phyloP scores from a whole-genome alignment of 164 flowering plant species.

The Hamamelis virginiana region DNA sequence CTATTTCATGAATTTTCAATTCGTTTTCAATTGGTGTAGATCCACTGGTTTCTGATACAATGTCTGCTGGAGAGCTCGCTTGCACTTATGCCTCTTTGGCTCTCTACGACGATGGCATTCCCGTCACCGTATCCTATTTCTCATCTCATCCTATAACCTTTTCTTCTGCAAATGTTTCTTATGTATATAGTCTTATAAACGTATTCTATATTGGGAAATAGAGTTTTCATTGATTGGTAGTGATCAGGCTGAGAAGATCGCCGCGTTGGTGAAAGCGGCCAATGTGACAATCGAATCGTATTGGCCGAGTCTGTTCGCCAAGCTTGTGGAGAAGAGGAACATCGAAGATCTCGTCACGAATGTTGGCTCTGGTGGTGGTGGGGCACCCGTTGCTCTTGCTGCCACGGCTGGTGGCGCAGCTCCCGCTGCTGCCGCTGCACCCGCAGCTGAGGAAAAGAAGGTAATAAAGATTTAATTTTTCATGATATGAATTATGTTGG shows the following conservation, averaged over 20 bases:
- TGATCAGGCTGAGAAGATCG: constrained; percentile 27
- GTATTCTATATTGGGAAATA: too few species aligned
- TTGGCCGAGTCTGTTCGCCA: constrained; percentile 34
- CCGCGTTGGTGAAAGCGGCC: constrained; percentile 29
- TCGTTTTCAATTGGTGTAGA: background rate
- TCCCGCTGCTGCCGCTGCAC: constrained; percentile 23
- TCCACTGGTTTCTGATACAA: background rate
- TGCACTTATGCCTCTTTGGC: constrained; percentile 14
- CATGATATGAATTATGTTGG: background rate
- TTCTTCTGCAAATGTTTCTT: too few species aligned
- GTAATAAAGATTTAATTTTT: constrained; percentile 1
- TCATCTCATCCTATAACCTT: background rate
- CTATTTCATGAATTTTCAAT: background rate
- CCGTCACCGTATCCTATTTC: constrained; percentile 10
- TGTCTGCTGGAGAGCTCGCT: constrained; percentile 4
- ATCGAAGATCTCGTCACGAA: constrained; percentile 31
- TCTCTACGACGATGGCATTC: constrained; percentile 13
- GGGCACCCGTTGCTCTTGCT: constrained; percentile 18
- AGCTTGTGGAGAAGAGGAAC: constrained; percentile 32
- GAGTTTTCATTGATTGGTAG: background rate
- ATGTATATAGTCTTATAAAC: too few species aligned
- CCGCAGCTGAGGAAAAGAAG: constrained; percentile 35
- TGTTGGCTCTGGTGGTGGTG: constrained; percentile 28
- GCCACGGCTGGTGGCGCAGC: constrained; percentile 18
- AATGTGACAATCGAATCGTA: constrained; percentile 26